Evolutionary conservation across 805 yeast genomes (phyloP), one percentile per base, ranked within the genome.

Genomic region (Candida pini): DNA sequence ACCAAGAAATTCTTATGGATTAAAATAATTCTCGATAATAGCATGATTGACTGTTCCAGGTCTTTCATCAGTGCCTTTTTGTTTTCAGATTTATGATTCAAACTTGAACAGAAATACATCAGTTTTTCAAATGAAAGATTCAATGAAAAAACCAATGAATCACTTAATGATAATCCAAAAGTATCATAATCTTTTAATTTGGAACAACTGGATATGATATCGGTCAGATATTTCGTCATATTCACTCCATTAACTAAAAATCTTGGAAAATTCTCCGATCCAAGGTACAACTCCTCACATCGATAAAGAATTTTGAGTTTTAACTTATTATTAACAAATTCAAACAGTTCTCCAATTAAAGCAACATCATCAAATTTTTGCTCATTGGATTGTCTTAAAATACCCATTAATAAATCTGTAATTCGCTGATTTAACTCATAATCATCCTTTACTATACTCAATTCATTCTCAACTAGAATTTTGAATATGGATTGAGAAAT

Each of bases 1-100:
- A 71, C 71, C 25, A 79, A 54, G 14, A 71, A 64, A 3, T 58
- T 52, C 47, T 73, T 74, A 51, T 78, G 84, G 31, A 78, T 71
- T 30, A 76, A 65, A n/a, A 78, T 56, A 12, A 78, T 71, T 37
- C 77, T 63, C 38, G 78, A 59, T 39, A 73, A 64, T 18, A 76
- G 60, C 6, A 73, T 65, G 5, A 77, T 62, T 0, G 75, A 43
- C 42, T 35, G 34, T 30, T 54, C 56, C 21, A 56, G 31, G 19
- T 51, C 54, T 30, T 35, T 39, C 10, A 39, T 29, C 18, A 36
- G 26, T 16, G 35, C 48, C 26, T 28, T 34, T 22, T 22, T 35
- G 30, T 39, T 40, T 34, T 30, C 42, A 12, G 13, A 37, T 20
- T 41, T 48, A n/a, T 45, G 51, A 24, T 54, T 60, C 15, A 52